Base-by-base conservation (phyloP, 2,329 filamentous ascomycete species). In the Neonectria ditissima region DNA sequence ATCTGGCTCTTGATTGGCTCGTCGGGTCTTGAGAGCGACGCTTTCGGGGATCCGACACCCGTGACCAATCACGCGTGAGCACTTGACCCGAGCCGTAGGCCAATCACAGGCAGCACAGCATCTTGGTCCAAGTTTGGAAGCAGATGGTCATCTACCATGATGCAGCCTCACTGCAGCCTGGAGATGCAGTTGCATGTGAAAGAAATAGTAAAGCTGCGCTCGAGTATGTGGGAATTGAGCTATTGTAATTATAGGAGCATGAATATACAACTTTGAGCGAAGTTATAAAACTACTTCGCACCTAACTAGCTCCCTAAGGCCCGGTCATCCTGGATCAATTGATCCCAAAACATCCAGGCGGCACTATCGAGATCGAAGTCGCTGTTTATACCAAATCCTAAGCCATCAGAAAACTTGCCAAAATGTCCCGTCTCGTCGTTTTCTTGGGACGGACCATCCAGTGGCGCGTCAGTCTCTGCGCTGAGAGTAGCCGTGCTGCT, bases 311-410 rank as follows among this genome's bases (percentile, higher is more conserved):
- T 30, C 6, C 34, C 32, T 16, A 11, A 14, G n/a, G 41, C 10
- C 18, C 44, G 59, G 14, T 57, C 14, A 4, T 62, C 32, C 20
- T 41, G 39, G 8, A 62, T 52, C 39, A 74, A 39, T 44, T 71
- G 69, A 50, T 75, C 73, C 74, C 73, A 76, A 37, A 72, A 72
- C 22, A 64, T 64, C 70, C 72, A 76, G 55, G 73, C 70, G 4
- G 65, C 65, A 3, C 65, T 39, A 24, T 71, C 65, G 7, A 68
- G 43, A 20, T 59, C 62, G 24, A 73, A 68, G 4, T 69, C 68
- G 20, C 30, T 64, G 32, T 55, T 39, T 13, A 50, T 24, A 16
- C 48, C 56, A 11, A 50, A n/a, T 5, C 22, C 48, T 11, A 16
- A 18, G 5, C 20, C 52, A n/a, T 28, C 26, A 22, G 47, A 50